Percentiles rank a stretch among this genome's conserved stretches.
phyloP scores from a whole-genome alignment of 257 asterid genomes.

The Ocimum tenuiflorum region DNA sequence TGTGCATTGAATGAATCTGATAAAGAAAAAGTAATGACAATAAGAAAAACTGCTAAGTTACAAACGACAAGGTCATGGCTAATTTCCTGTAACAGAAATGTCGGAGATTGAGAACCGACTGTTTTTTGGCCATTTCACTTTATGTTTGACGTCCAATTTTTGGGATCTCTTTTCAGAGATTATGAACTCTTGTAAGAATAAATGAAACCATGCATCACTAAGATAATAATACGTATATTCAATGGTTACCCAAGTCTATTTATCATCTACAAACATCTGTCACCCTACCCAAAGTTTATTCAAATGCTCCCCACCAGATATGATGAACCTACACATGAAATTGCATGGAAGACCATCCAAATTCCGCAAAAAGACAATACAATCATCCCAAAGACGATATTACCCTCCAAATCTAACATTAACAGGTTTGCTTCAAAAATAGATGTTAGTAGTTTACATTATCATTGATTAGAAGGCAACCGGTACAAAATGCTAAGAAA shows the following conservation, averaged over 20 bases:
- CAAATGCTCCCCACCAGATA: background rate
- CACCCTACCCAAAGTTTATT: background rate
- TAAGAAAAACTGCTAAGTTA: constrained; percentile 1
- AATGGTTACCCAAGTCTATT: background rate
- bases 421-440: background rate
- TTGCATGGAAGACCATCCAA: background rate
- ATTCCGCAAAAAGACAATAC: background rate
- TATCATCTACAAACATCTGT: background rate
- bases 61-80: background rate
- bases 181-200: background rate
- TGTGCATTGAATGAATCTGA: constrained; percentile 54
- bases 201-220: background rate
- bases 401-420: background rate
- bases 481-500: background rate
- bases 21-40: constrained; percentile 10
- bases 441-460: background rate
- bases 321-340: background rate
- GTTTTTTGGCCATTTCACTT: background rate
- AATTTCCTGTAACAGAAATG: background rate
- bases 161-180: background rate
- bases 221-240: background rate
- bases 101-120: background rate
- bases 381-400: background rate
- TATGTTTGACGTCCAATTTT: background rate
- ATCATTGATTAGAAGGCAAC: background rate